Base-by-base conservation (phyloP, 306 rosid species). In the Ormosia emarginata region DNA sequence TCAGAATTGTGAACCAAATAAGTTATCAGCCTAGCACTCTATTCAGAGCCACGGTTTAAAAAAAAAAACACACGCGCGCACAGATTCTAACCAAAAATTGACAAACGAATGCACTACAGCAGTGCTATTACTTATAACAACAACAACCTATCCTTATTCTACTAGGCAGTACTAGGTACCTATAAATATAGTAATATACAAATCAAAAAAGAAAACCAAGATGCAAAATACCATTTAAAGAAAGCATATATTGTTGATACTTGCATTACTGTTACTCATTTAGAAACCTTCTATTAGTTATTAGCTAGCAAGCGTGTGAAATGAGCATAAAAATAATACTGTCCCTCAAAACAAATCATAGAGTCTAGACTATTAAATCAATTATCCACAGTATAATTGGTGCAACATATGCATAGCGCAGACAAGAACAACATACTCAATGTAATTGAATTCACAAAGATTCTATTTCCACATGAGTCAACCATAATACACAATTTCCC, bases 231-330 rank as follows among this genome's bases (percentile, higher is more conserved):
- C 80, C 34, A 17, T 33, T 75, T 55, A 46, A 67, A 79, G 50
- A 58, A 56, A 56, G 39, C 44, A 71, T 24, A 68, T 80, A 50
- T 58, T 76, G 49, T 33, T 50, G 29, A 49, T 7, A 18, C 37
- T 75, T 58, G 55, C 37, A 63, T 39, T 47, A 52, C 7, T 10
- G 72, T 50, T 44, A 68, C 71, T 53, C 52, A 65, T 32, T 13
- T 56, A 62, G 67, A 78, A 57, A 77, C 49, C 78, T 53, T 78
- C n/a, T 40, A 14, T 17, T 36, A 37, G 67, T 71, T 80, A 62
- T 40, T 49, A 61, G 63, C 18, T 37, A 77, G 49, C 4, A 41
- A 77, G 77, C 2, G 9, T 46, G 41, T 41, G 49, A 71, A 32
- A 71, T 49, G 58, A 81, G 80, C 65, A 71, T 3, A 67, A 30